A percentile compares a stretch with the other conserved stretches of the same genome.
Conservation (phyloP, 371 early-diverging fungal genomes). For the Mucor racemosus region DNA sequence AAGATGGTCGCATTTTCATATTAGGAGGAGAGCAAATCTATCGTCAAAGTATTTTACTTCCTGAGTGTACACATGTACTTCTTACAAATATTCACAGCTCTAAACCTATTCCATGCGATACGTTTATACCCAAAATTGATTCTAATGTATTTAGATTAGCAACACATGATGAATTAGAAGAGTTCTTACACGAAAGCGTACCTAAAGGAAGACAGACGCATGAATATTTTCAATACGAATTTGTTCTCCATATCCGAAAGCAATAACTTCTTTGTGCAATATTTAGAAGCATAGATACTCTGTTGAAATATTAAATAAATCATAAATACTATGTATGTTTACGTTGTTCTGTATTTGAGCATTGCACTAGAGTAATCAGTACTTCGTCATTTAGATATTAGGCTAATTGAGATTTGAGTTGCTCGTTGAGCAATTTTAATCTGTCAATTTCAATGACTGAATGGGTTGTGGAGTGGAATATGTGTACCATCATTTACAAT, state of each 20-base stretch:
- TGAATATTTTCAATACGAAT: conserved; percentile 50
- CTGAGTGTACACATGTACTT: conserved; percentile 61
- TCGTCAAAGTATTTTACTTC: conserved; percentile 53
- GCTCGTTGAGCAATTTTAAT: too few relatives aligned
- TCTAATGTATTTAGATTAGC: conserved; percentile 35
- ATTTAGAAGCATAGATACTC: too few relatives aligned
- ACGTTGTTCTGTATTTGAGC: too few relatives aligned
- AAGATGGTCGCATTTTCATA: conserved; percentile 50
- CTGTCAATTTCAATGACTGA: too few relatives aligned
- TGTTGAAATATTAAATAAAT: too few relatives aligned
- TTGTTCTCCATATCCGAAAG: conserved; percentile 41
- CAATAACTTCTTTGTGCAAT: neutral
- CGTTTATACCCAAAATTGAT: conserved; percentile 69
- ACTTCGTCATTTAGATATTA: too few relatives aligned
- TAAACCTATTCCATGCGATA: conserved; percentile 61
- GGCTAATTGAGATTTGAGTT: too few relatives aligned
- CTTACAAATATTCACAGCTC: conserved; percentile 58
- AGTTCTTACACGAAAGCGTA: conserved; percentile 43
- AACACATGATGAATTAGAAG: conserved; percentile 45
- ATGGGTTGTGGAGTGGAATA: too few relatives aligned
- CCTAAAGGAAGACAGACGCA: conserved; percentile 54
- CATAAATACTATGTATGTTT: too few relatives aligned
- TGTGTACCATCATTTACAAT: too few relatives aligned
- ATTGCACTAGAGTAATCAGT: too few relatives aligned
- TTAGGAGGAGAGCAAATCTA: conserved; percentile 74